Evolutionary conservation across 2,329 filamentous ascomycete genomes (phyloP), one percentile per base, ranked within the genome.

Genomic region (Colletotrichum phormii): DNA sequence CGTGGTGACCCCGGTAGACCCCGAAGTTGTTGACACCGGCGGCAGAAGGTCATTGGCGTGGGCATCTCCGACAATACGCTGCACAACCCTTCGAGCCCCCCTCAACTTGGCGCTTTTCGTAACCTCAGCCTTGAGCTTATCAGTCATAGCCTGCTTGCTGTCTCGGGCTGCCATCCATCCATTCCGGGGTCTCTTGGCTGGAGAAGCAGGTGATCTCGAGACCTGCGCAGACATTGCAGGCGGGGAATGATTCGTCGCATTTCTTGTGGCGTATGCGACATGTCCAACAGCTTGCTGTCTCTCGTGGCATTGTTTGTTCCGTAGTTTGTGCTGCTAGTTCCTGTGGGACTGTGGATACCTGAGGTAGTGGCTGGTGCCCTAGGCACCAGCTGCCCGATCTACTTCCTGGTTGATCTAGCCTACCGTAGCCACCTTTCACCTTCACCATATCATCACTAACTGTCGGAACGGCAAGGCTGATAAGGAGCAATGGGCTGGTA

Each of bases 181-280:
- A 90, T 3, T 85, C 85, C 12, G 88, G 88, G 77, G 88, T 90
- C 24, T 82, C 80, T 2, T 86, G 82, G 71, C 81, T 80, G 75
- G 86, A 90, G 69, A 88, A 79, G 77, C 90, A 92, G n/a, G 84
- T 85, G 68, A 91, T 90, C 60, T 87, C 83, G 18, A 92, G 84
- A 1, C 81, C 78, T 15, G 80, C 77, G 79, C 89, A 92, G 51
- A 78, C 81, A 5, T 84, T 81, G 78, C 90, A 91, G 11, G 84
- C 77, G 3, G 89, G 89, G 3, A 82, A 84, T 22, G 76, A 81
- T 76, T 89, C 87, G 74, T 90, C 88, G 77, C 89, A 91, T 77
- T 90, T 90, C 77, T 91, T 91, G 75, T 88, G 87, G n/a, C 89
- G 86, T 8, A 90, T 82, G 29, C 89, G 86, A 77, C 89, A 91